A percentile compares a stretch with the other conserved stretches of the same genome.
phyloP scores from a whole-genome alignment of 2,329 filamentous ascomycete genomes.

The Magnaporthiopsis incrustans region DNA sequence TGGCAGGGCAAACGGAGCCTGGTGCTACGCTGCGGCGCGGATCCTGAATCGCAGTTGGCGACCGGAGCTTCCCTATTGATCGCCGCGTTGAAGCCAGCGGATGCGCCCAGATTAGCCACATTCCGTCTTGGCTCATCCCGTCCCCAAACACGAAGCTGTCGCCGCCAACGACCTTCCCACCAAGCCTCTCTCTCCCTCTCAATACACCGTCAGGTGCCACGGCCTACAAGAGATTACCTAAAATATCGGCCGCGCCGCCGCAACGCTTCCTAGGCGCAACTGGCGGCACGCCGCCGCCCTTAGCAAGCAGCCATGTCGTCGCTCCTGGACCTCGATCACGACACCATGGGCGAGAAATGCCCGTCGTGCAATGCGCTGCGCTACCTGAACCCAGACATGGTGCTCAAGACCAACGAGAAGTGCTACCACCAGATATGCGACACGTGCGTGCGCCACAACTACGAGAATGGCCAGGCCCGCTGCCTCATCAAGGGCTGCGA shows the following conservation, averaged over 20 bases:
- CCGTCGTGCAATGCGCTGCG: conserved; percentile 95
- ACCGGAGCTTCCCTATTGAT: conserved; percentile 1
- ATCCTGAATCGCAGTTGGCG: neutral
- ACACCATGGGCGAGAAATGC: conserved; percentile 60
- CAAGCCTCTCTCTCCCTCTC: too few relatives aligned
- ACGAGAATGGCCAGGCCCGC: conserved; percentile 81
- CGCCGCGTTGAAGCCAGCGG: neutral
- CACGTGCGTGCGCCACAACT: conserved; percentile 90
- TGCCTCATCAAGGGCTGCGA: conserved; percentile 87
- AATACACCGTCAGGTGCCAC: neutral
- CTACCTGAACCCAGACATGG: conserved; percentile 90
- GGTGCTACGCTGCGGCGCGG: too few relatives aligned
- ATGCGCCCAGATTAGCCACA: too few relatives aligned
- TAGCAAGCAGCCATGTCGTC: neutral
- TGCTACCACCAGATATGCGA: conserved; percentile 99
- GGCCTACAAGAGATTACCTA: neutral
- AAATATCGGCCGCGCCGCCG: neutral
- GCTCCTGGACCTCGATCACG: conserved; percentile 1
- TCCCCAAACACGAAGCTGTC: too few relatives aligned
- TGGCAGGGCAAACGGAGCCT: neutral
- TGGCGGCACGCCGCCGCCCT: conserved; percentile 10
- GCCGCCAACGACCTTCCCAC: too few relatives aligned
- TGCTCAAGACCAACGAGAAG: conserved; percentile 93
- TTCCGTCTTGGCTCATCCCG: too few relatives aligned
- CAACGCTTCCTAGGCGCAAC: conserved; percentile 2